Evolutionary conservation across 768 basidiomycete genomes (phyloP).

Genomic region (Boletus bicolor): DNA sequence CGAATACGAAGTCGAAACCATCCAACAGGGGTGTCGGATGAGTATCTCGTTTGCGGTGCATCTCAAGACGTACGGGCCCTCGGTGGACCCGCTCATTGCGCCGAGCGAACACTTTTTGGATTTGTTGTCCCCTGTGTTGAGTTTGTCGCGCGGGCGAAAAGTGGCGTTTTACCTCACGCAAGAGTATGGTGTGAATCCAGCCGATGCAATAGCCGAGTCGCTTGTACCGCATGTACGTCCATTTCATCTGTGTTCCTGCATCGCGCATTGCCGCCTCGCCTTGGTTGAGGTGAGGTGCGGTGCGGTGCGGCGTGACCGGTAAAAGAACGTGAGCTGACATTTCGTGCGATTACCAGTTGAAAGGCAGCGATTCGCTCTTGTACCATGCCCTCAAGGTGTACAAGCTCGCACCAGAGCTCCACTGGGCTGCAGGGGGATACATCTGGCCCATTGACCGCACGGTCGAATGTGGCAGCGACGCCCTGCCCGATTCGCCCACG

Average conservation of each 20-base stretch:
- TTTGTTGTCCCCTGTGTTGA: conserved; percentile 65
- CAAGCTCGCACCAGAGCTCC: conserved; percentile 70
- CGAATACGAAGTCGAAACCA: conserved; percentile 68
- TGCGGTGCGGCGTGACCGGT: conserved; percentile 7
- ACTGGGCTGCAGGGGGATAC: conserved; percentile 81
- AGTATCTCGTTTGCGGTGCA: conserved; percentile 71
- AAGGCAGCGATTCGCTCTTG: conserved; percentile 71
- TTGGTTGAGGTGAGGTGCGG: conserved; percentile 1
- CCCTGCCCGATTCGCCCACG: conserved; percentile 26
- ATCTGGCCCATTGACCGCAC: conserved; percentile 74
- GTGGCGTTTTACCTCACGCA: conserved; percentile 70
- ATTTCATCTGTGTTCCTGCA: conserved; percentile 5
- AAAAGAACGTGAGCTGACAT: conserved; percentile 14
- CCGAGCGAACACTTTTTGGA: conserved; percentile 77
- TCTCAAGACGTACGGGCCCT: conserved; percentile 63
- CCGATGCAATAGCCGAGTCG: conserved; percentile 64
- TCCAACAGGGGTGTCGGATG: conserved; percentile 68
- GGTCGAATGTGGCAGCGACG: conserved; percentile 58
- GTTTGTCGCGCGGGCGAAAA: conserved; percentile 65
- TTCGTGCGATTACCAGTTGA: conserved; percentile 46
- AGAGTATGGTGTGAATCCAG: conserved; percentile 69
- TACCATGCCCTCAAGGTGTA: conserved; percentile 76
- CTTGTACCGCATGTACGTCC: conserved; percentile 64
- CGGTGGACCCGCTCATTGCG: conserved; percentile 61
- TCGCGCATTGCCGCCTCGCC: conserved; percentile 3